A percentile compares a stretch with the other conserved stretches of the same genome.
phyloP scores from a whole-genome alignment of 768 basidiomycete genomes.

The Sistotremastrum suecicum region DNA sequence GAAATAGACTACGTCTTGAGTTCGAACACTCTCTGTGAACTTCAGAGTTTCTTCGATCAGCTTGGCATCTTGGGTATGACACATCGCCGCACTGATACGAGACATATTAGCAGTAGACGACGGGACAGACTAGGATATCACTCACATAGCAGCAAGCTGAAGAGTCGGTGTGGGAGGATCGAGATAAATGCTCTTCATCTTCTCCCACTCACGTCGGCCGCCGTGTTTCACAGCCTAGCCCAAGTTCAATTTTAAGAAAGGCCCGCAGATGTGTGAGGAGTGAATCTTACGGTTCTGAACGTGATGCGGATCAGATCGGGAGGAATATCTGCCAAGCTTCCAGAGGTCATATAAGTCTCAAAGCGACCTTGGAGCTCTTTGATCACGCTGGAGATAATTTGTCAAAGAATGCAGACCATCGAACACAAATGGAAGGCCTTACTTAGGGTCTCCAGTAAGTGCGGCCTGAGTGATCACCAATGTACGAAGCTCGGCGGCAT shows the following conservation, averaged over 20 bases:
- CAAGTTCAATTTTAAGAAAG: conserved; percentile 2
- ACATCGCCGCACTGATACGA: conserved; percentile 44
- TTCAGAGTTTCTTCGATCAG: conserved; percentile 50
- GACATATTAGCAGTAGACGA: neutral
- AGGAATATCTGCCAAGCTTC: conserved; percentile 67
- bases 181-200: conserved; percentile 51
- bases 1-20: conserved; percentile 53
- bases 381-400: conserved; percentile 39
- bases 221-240: conserved; percentile 58
- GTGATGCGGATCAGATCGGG: conserved; percentile 56
- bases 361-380: conserved; percentile 62
- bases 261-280: neutral
- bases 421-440: neutral
- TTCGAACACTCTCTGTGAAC: conserved; percentile 38
- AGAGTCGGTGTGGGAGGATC: conserved; percentile 63
- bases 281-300: conserved; percentile 31
- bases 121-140: neutral
- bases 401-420: neutral
- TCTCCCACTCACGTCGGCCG: conserved; percentile 61
- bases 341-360: conserved; percentile 48
- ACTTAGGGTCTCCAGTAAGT: conserved; percentile 23
- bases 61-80: conserved; percentile 37
- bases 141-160: conserved; percentile 57
- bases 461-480: conserved; percentile 50
- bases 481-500: conserved; percentile 59